Evolutionary conservation across 1,284 basidiomycete genomes (phyloP).

Genomic region (Naganishia sp.): DNA sequence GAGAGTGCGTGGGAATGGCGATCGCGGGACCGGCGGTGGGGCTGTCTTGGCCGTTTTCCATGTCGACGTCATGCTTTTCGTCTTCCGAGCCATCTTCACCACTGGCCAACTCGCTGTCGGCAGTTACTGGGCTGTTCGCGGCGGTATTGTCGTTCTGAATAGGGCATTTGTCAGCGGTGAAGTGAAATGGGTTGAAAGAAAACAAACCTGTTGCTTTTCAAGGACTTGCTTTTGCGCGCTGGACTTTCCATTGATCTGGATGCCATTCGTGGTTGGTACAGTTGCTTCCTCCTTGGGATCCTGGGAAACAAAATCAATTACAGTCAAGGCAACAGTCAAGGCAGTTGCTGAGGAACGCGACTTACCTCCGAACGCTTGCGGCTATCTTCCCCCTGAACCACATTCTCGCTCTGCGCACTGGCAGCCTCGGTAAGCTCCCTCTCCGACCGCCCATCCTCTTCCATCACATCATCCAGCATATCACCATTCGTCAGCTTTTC

Average conservation of each 20-base stretch:
- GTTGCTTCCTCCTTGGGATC: too few species aligned
- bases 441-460: background rate
- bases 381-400: too few species aligned
- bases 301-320: background rate
- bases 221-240: background rate
- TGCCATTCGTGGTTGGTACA: too few species aligned
- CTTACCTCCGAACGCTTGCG: too few species aligned
- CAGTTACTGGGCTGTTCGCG: background rate
- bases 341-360: background rate
- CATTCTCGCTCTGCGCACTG: too few species aligned
- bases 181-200: too few species aligned
- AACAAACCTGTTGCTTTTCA: background rate
- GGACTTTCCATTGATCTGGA: background rate
- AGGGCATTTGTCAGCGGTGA: background rate
- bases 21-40: background rate
- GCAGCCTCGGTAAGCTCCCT: too few species aligned
- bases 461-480: background rate
- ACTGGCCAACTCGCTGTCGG: background rate
- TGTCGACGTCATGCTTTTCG: constrained; percentile 24
- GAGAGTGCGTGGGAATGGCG: background rate
- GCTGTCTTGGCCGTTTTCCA: constrained; percentile 17
- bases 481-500: background rate
- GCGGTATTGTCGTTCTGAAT: background rate
- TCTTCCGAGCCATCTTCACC: constrained; percentile 1
- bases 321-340: background rate